These are phyloP conservation scores for Boletales sp. DNA, from an alignment of 768 basidiomycete species.

Conservation along the genomic window DNA sequence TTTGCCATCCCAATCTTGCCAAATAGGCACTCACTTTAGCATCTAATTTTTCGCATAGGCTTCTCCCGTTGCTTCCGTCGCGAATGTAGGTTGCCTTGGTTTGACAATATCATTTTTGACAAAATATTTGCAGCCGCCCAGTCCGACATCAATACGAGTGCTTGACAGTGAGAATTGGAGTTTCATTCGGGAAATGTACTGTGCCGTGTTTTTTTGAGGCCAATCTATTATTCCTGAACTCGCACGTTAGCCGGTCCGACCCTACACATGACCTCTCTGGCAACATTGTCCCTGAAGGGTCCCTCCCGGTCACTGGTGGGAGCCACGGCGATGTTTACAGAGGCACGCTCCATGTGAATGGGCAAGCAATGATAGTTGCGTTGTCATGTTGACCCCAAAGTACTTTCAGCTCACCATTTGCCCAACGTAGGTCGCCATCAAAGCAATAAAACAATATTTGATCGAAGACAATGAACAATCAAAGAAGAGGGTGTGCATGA, in stretches of 20 bases:
- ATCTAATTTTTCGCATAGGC: background rate
- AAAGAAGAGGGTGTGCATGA: conserved; percentile 12
- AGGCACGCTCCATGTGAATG: conserved; percentile 13
- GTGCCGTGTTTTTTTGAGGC: background rate
- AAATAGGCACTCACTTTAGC: background rate
- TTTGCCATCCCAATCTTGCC: background rate
- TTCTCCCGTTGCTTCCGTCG: background rate
- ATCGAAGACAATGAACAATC: conserved; percentile 11
- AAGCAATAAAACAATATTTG: conserved; percentile 22
- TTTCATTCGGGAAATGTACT: conserved; percentile 13
- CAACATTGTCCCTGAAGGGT: conserved; percentile 5
- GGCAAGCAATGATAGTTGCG: conserved; percentile 8
- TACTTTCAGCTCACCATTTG: background rate
- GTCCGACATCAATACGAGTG: background rate
- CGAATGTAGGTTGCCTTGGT: background rate
- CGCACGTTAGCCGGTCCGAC: conserved; percentile 7
- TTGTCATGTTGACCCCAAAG: background rate
- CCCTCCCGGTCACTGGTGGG: conserved; percentile 16
- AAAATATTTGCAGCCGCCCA: conserved; percentile 1
- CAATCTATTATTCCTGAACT: background rate
- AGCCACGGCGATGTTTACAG: conserved; percentile 20
- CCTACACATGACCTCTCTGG: conserved; percentile 14
- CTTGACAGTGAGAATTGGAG: conserved; percentile 1
- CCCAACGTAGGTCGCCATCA: conserved; percentile 18
- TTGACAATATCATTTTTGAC: background rate